Conservation (phyloP, 805 yeast species). For the Candida saitoana region DNA sequence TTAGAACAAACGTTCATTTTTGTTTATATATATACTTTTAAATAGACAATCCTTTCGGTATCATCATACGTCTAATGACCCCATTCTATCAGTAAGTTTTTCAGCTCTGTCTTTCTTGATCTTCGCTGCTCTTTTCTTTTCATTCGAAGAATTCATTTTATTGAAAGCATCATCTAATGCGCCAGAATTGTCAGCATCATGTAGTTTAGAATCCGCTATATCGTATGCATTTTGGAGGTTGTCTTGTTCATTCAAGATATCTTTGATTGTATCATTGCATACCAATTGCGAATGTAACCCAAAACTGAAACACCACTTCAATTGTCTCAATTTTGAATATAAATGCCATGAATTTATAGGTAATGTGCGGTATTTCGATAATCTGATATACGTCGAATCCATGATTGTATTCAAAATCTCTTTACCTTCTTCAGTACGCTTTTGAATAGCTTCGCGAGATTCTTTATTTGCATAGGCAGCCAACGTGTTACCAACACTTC, state of each 20-base stretch:
- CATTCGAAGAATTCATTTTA: slow-evolving; percentile 19
- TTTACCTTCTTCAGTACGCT: slow-evolving; percentile 31
- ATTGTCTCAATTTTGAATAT: slow-evolving; percentile 43
- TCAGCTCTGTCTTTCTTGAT: slow-evolving; percentile 35
- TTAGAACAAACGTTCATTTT: neutral
- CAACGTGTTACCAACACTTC: slow-evolving; percentile 52
- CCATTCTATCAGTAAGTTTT: slow-evolving; percentile 30
- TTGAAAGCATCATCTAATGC: slow-evolving; percentile 7
- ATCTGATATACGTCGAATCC: slow-evolving; percentile 35
- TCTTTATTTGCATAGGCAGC: slow-evolving; percentile 33
- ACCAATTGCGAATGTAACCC: slow-evolving; percentile 50
- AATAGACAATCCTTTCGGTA: neutral
- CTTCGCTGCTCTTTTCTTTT: slow-evolving; percentile 32
- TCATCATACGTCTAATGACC: slow-evolving; percentile 18
- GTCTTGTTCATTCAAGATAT: slow-evolving; percentile 33
- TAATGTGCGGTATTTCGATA: slow-evolving; percentile 43
- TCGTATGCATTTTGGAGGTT: slow-evolving; percentile 14
- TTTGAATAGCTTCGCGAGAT: slow-evolving; percentile 32
- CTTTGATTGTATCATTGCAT: slow-evolving; percentile 30
- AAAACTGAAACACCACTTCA: slow-evolving; percentile 50
- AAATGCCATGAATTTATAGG: slow-evolving; percentile 50
- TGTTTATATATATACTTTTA: neutral
- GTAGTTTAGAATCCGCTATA: slow-evolving; percentile 11
- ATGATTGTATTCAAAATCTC: slow-evolving; percentile 29
- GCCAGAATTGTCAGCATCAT: slow-evolving; percentile 7